Evolutionary conservation across 208 protist species (phyloP).

Genomic region (Entamoeba invadens): DNA sequence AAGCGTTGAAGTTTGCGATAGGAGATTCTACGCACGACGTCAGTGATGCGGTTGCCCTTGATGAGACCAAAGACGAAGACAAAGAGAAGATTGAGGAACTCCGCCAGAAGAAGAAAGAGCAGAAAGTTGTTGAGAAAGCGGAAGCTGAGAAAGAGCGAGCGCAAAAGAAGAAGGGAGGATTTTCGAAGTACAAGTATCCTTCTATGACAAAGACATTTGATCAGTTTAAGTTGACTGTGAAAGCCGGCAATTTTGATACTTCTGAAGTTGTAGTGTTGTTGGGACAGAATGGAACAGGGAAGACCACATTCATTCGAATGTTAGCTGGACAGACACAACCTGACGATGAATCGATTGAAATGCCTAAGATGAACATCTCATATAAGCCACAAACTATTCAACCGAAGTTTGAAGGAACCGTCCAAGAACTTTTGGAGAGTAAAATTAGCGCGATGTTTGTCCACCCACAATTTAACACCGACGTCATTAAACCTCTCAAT

Average conservation of each 20-base stretch:
- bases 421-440: constrained; percentile 75
- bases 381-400: constrained; percentile 99
- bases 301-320: constrained; percentile 96
- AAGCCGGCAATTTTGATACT: constrained; percentile 76
- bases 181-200: constrained; percentile 67
- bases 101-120: not conserved
- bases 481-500: constrained; percentile 91
- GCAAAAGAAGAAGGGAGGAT: constrained; percentile 22
- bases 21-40: not conserved
- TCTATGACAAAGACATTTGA: constrained; percentile 77
- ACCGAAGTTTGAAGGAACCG: constrained; percentile 83
- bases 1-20: constrained; percentile 79
- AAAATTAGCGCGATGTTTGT: constrained; percentile 75
- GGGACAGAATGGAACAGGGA: constrained; percentile 98
- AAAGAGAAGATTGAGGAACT: not conserved
- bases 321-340: constrained; percentile 66
- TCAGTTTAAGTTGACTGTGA: constrained; percentile 70
- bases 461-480: constrained; percentile 86
- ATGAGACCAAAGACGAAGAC: constrained; percentile 11
- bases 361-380: constrained; percentile 70
- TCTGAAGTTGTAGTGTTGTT: constrained; percentile 97
- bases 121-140: too few species aligned
- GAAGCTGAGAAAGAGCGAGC: not conserved
- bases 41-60: constrained; percentile 51
- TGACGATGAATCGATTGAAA: constrained; percentile 36